phyloP scores from a whole-genome alignment of 306 rosid species.

The Arachis stenosperma region DNA sequence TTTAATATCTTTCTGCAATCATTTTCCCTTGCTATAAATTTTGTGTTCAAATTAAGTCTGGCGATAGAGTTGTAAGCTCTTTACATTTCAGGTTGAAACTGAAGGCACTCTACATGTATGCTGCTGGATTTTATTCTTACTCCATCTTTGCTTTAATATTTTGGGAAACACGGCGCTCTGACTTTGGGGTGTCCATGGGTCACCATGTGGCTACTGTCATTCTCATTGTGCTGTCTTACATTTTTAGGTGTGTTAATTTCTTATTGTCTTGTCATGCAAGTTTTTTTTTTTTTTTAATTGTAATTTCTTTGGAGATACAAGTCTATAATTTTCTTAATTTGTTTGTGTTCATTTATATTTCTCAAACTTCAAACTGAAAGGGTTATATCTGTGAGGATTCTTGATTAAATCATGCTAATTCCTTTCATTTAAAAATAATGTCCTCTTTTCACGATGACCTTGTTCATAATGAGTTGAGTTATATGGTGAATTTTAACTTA shows the following conservation, averaged over 20 bases:
- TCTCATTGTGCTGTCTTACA: slow-evolving; percentile 87
- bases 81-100: slow-evolving; percentile 79
- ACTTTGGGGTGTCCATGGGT: slow-evolving; percentile 96
- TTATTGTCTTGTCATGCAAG: slow-evolving; percentile 39
- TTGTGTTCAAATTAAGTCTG: slow-evolving; percentile 26
- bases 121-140: slow-evolving; percentile 92
- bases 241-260: slow-evolving; percentile 67
- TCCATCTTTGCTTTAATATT: slow-evolving; percentile 95
- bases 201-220: slow-evolving; percentile 94
- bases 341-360: slow-evolving; percentile 13
- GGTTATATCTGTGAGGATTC: neutral
- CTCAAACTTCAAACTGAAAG: slow-evolving; percentile 25
- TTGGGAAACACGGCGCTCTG: slow-evolving; percentile 99
- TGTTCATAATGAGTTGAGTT: neutral
- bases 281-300: neutral
- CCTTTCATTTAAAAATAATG: slow-evolving; percentile 4
- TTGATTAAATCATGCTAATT: slow-evolving; percentile 4
- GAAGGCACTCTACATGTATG: slow-evolving; percentile 84
- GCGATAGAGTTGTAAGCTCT: slow-evolving; percentile 27
- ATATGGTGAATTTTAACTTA: slow-evolving; percentile 17
- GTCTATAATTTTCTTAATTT: slow-evolving; percentile 25
- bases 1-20: neutral
- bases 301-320: slow-evolving; percentile 24
- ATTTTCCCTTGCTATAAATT: slow-evolving; percentile 23
- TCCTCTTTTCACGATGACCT: slow-evolving; percentile 1